Conservation (phyloP, 257 asterid species). For the Verbascum thapsus region DNA sequence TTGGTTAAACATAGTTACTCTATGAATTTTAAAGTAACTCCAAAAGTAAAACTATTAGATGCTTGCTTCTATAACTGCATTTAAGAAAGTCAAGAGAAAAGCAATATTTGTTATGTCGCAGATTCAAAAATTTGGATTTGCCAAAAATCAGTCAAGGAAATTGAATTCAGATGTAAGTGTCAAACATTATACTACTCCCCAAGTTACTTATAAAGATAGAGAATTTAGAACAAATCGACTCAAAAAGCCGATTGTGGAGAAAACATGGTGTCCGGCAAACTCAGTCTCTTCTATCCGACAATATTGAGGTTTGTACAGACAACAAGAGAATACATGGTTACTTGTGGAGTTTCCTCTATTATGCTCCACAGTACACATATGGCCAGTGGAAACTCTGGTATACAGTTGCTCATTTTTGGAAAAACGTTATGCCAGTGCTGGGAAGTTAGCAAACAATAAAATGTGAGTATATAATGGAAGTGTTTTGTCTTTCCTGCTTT, state of each 20-base stretch:
- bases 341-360: not conserved
- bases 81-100: not conserved
- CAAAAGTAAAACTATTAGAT: not conserved
- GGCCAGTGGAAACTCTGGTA: not conserved
- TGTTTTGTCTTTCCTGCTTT: constrained; percentile 9
- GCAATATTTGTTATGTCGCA: not conserved
- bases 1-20: too few relatives aligned
- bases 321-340: not conserved
- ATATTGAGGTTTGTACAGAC: not conserved
- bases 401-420: not conserved
- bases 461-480: not conserved
- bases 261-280: not conserved
- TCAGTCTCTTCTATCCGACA: not conserved
- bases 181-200: not conserved
- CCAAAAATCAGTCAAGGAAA: too few relatives aligned
- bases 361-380: constrained; percentile 1
- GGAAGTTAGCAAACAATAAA: not conserved
- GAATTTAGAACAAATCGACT: not conserved
- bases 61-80: not conserved
- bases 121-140: not conserved
- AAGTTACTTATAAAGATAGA: not conserved
- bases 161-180: too few relatives aligned
- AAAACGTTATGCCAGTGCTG: not conserved
- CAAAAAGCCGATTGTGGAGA: not conserved
- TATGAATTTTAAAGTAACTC: not conserved